Evolutionary conservation across 2,329 filamentous ascomycete species (phyloP).

Genomic region (Thielaviopsis populi): DNA sequence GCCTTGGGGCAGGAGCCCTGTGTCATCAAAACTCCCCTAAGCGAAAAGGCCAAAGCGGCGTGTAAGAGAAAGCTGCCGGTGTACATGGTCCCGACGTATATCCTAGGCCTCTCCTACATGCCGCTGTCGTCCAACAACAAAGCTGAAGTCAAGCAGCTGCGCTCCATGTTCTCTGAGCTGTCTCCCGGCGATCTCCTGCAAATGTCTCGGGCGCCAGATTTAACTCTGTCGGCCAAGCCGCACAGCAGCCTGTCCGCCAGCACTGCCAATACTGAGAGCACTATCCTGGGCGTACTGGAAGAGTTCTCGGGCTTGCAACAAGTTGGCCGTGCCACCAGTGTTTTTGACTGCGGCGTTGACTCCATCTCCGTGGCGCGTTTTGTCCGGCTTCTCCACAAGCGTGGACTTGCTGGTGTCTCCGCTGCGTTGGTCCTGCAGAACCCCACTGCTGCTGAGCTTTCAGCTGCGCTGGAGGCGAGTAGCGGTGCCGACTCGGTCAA

Average conservation of each 20-base stretch:
- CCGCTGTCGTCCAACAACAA: constrained; percentile 86
- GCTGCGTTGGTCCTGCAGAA: constrained; percentile 54
- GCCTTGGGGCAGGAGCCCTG: constrained; percentile 11
- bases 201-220: constrained; percentile 16
- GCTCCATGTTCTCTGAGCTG: constrained; percentile 47
- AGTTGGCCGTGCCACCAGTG: constrained; percentile 43
- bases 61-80: constrained; percentile 56
- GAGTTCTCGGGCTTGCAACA: constrained; percentile 33
- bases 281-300: constrained; percentile 39
- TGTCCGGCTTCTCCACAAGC: constrained; percentile 44
- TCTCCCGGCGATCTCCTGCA: constrained; percentile 39
- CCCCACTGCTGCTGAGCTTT: constrained; percentile 35
- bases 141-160: constrained; percentile 58
- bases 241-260: neutral
- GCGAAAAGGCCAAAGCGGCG: constrained; percentile 35
- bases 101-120: constrained; percentile 54
- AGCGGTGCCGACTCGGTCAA: neutral
- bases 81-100: constrained; percentile 86
- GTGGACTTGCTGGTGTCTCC: constrained; percentile 44
- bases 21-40: neutral
- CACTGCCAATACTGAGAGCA: constrained; percentile 15
- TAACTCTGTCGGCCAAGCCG: constrained; percentile 24
- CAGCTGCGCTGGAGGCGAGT: constrained; percentile 23
- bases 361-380: constrained; percentile 71
- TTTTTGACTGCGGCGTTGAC: constrained; percentile 78